Conservation (phyloP, 2,329 filamentous ascomycete genomes). For the Penicillium sp. region DNA sequence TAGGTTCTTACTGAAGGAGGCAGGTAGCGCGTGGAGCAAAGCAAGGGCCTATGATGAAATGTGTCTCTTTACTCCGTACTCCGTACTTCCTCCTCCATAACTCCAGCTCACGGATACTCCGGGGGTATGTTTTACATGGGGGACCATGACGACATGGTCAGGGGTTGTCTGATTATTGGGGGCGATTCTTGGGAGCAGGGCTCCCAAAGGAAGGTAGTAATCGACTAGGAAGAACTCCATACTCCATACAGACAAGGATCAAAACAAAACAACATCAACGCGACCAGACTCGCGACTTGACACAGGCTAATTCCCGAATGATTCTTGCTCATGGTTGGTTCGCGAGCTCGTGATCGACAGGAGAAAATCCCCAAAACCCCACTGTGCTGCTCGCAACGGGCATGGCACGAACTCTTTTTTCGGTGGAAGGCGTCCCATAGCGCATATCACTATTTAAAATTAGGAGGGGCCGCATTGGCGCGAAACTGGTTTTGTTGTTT, state of each 20-base stretch:
- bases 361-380: conserved; percentile 17
- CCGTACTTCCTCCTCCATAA: not conserved
- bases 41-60: not conserved
- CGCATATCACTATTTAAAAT: conserved; percentile 20
- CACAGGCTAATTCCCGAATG: no score
- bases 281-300: conserved; percentile 2
- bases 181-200: no score
- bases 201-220: no score
- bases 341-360: conserved; percentile 24
- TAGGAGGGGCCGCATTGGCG: not conserved
- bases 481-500: conserved; percentile 18
- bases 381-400: conserved; percentile 7
- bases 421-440: conserved; percentile 8
- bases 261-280: conserved; percentile 8
- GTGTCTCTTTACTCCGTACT: not conserved
- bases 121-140: not conserved
- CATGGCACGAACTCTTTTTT: conserved; percentile 10
- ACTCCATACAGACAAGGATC: not conserved
- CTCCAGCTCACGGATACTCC: not conserved
- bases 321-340: not conserved
- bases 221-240: not conserved
- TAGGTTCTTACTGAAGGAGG: not conserved
- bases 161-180: no score
- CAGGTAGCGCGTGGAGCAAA: not conserved
- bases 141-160: no score